Evolutionary conservation across 2,329 filamentous ascomycete genomes (phyloP), one percentile per base, ranked within the genome.

Genomic region (Trichoderma sp.): DNA sequence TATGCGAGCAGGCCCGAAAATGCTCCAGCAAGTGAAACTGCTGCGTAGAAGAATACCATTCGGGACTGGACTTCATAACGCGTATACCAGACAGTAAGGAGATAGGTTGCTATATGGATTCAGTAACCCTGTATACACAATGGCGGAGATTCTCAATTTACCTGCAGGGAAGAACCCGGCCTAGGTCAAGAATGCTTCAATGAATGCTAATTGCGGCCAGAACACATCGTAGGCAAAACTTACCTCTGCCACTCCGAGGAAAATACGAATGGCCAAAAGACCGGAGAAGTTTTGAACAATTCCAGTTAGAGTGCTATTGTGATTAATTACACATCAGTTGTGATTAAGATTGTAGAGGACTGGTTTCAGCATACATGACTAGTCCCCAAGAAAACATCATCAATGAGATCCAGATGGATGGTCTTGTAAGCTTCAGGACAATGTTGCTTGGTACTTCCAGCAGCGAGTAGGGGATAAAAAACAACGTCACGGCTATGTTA

Each of bases 41-140:
- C 92, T 75, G 87, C 89, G 83, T 97, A 98, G 84, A 97, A 97
- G 83, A 97, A 94, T 19, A 90, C 92, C 81, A 94, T 97, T 47
- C 96, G 89, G 76, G 93, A 93, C 81, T 98, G 95, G 2, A 94
- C 93, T 81, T 98, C 96, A 58, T 85, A 84, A 70, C 95, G 88
- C 69, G 90, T 89, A 75, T 98, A 98, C 94, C 92, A 96, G 89
- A 94, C 95, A 69, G 92, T 89, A 71, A 94, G 89, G 11, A 94
- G 82, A 76, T 94, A 92, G 76, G 91, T 86, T 57, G 81, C 83
- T 81, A 49, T 7, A 31, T 10, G 49, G 24, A 7, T 33, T 61
- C 31, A 61, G 40, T 7, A n/a, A 61, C 40, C 11, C 21, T 14
- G 1, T 31, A 49, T 33, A 29, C 6, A 11, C 2, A 29, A 31